Base-by-base conservation (phyloP, 2,329 filamentous ascomycete genomes). In the Cladosporium sp. region DNA sequence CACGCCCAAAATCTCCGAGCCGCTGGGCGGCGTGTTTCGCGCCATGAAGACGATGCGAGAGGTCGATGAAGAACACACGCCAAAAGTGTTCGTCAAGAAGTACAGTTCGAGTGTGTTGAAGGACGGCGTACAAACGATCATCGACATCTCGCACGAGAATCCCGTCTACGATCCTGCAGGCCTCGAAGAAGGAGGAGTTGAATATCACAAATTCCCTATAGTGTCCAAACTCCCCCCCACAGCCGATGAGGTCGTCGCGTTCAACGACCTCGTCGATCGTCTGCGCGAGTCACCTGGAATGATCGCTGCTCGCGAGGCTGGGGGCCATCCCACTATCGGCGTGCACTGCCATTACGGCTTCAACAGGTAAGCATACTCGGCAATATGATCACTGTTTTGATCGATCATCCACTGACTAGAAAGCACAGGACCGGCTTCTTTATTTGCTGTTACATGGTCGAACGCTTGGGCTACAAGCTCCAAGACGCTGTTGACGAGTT, bases 281-380 rank as follows among this genome's bases (percentile, higher is more conserved):
- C 64, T 79, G 2, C 65, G 72, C 1, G 59, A 56, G 44, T 65
- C 57, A 15, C 57, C 57, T 59, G 77, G 75, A 49, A 66, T 71
- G 25, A 71, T 77, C 3, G 36, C 35, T 3, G 37, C 50, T 19
- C 61, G 73, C 72, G 39, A 75, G 71, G 57, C n/a, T 12, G 32
- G 17, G 12, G 17, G 34, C 13, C 72, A 70, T 56, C 70, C 74
- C 5, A 66, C 76, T 1, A 83, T 96, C 52, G 92, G 88, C 2
- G 90, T 96, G 0, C 93, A 97, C 71, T 97, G 93, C 67, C 93
- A 97, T 68, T 97, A 97, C 66, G 93, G 93, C 0, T 97, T 95
- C 76, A 97, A 97, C 71, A 58, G 65, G 49, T 60, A 56, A 17
- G 40, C 19, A 2, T 42, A 6, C 39, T 24, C n/a, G n/a, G n/a